Evolutionary conservation across 345 rosid genomes (phyloP), one percentile per base, ranked within the genome.

Genomic region (Noccaea bulbosa): DNA sequence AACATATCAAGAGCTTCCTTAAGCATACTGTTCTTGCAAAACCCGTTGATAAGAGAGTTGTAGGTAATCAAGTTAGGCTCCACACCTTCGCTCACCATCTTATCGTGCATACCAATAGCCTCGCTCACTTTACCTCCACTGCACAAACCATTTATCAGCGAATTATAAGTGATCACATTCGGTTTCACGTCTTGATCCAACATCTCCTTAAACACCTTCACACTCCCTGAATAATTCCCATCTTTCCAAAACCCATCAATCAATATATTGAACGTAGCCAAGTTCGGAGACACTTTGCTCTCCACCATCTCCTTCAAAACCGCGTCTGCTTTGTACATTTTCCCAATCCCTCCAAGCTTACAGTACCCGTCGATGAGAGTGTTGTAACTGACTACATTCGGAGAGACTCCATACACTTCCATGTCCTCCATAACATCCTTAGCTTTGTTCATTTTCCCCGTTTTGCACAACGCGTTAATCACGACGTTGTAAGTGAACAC

Each of bases 221-320:
- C 52, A 11, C 91, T 89, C 7, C 83, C 84, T 0, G 70, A 55
- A 39, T 80, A 61, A 53, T 86, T 88, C 11, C 62, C 86, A 74
- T 93, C 96, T 85, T 86, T 84, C 73, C 93, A 93, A 52, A 82
- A 90, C 22, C 98, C 93, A 77, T 88, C 81, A 34, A 88, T 88
- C 85, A 93, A 78, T 69, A 73, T 88, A 81, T 90, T 93, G 80
- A 77, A 93, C 11, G 92, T 89, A 40, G 83, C 62, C 82, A 78
- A 82, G 67, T 84, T 81, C 5, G 85, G 84, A 2, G 22, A 57
- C 53, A 90, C 77, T 17, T 80, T 77, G 67, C 43, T 79, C 48
- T 73, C 84, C 47, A 80, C 76, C 98, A 90, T 92, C 69, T 90
- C 84, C 73, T 79, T 88, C 77, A 93, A 69, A 77, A 82, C 33